Conservation (phyloP, 2,329 filamentous ascomycete genomes). For the Truncatella angustata region DNA sequence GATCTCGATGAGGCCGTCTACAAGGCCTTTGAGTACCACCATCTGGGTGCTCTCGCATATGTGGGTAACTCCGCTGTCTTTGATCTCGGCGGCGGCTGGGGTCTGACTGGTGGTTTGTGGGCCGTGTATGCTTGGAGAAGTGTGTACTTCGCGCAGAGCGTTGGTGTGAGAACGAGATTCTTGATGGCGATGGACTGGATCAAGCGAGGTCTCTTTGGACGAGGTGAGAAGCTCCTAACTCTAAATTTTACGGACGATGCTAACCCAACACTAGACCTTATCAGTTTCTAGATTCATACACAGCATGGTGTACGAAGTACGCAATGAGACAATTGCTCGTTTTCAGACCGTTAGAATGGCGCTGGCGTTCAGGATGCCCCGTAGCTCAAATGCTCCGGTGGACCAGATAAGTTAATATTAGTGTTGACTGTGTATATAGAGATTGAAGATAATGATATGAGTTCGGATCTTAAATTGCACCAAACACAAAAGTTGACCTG, state of each 20-base stretch:
- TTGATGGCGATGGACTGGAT: constrained; percentile 97
- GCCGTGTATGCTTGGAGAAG: constrained; percentile 96
- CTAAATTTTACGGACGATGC: not conserved
- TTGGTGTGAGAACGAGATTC: constrained; percentile 84
- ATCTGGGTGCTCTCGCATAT: constrained; percentile 90
- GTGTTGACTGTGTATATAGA: constrained; percentile 2
- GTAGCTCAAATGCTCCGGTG: not conserved
- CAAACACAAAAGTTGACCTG: not conserved
- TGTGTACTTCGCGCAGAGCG: constrained; percentile 96
- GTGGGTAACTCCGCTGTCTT: constrained; percentile 96
- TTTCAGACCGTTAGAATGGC: not conserved
- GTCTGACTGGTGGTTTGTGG: constrained; percentile 77
- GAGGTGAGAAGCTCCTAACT: constrained; percentile 59
- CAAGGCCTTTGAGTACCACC: constrained; percentile 90
- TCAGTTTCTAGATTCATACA: constrained; percentile 26
- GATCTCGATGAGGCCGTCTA: constrained; percentile 91
- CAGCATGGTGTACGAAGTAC: too few relatives aligned
- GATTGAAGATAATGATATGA: not conserved
- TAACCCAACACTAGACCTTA: constrained; percentile 22
- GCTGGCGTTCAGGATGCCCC: not conserved
- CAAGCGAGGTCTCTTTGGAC: constrained; percentile 92
- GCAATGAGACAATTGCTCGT: not conserved
- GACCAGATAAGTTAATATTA: not conserved
- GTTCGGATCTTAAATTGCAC: not conserved
- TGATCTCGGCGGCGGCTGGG: constrained; percentile 77